These are phyloP conservation scores for Hyaloscypha finlandica DNA, from an alignment of 495 filamentous ascomycete genomes.

Conservation along the genomic window DNA sequence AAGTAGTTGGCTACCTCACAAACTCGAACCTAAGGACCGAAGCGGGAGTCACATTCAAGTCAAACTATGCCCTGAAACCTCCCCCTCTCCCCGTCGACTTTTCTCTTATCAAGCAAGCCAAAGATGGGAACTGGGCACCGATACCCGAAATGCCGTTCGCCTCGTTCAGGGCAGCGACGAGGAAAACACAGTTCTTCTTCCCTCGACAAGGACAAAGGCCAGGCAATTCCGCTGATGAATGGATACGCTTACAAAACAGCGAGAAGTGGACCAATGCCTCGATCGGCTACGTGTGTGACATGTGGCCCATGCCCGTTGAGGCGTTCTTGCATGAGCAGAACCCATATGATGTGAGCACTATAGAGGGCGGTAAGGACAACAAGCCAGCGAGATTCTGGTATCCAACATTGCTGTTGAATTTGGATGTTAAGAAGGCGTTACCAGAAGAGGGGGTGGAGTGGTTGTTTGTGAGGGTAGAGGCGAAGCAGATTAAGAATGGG, in stretches of 20 bases:
- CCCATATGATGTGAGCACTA: conserved; percentile 31
- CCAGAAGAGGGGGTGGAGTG: conserved; percentile 62
- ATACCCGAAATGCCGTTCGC: conserved; percentile 41
- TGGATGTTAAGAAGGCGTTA: conserved; percentile 67
- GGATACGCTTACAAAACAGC: conserved; percentile 56
- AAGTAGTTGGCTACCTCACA: conserved; percentile 71
- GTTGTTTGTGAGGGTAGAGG: conserved; percentile 60
- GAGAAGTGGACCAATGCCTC: conserved; percentile 56
- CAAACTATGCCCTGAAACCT: conserved; percentile 52
- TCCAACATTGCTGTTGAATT: conserved; percentile 70
- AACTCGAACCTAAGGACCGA: conserved; percentile 62
- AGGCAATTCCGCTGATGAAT: conserved; percentile 60
- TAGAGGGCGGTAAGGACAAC: conserved; percentile 19
- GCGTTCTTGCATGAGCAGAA: conserved; percentile 19
- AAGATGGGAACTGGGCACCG: conserved; percentile 48
- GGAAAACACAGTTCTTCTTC: conserved; percentile 56
- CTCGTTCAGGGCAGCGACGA: conserved; percentile 53
- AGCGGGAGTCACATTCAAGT: conserved; percentile 55
- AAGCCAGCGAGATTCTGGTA: conserved; percentile 62
- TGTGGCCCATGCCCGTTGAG: conserved; percentile 62
- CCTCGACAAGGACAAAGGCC: conserved; percentile 48
- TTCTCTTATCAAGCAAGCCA: conserved; percentile 37
- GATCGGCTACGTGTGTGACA: conserved; percentile 63
- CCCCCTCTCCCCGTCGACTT: conserved; percentile 48
- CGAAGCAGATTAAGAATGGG: conserved; percentile 61